These are phyloP conservation scores for Funneliformis caledonium DNA, from an alignment of 371 early-diverging fungal genomes.

Conservation along the genomic window DNA sequence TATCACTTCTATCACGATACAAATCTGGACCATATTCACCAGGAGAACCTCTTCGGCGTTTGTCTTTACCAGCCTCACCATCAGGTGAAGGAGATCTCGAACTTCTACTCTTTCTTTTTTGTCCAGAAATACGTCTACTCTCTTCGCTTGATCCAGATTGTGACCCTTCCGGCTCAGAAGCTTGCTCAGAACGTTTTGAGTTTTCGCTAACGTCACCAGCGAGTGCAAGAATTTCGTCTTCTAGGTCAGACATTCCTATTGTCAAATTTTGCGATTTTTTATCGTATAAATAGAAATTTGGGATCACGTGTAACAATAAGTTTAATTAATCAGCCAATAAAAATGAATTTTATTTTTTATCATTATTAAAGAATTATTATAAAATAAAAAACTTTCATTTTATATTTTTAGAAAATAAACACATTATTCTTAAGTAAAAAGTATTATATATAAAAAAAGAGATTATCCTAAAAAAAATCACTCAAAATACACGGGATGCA, in stretches of 20 bases:
- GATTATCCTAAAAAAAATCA: no score
- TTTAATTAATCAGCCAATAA: no score
- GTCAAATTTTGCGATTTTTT: no score
- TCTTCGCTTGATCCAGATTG: background rate
- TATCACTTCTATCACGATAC: background rate
- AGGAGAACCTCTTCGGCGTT: background rate
- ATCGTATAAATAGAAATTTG: no score
- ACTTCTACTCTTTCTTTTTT: background rate
- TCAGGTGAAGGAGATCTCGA: background rate
- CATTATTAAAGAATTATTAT: no score
- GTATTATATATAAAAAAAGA: no score
- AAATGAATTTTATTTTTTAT: no score
- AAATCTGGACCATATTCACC: background rate
- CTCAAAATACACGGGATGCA: no score
- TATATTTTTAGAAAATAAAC: no score
- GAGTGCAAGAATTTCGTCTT: constrained; percentile 34
- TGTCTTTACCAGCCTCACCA: background rate
- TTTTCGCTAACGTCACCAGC: background rate
- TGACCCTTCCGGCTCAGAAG: background rate
- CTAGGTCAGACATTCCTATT: background rate
- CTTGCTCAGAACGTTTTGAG: background rate
- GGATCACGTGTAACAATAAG: no score
- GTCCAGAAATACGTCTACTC: background rate
- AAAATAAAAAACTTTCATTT: no score
- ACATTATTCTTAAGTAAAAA: no score